phyloP scores from a whole-genome alignment of 2,329 filamentous ascomycete species.

The Anthostomella pinea region DNA sequence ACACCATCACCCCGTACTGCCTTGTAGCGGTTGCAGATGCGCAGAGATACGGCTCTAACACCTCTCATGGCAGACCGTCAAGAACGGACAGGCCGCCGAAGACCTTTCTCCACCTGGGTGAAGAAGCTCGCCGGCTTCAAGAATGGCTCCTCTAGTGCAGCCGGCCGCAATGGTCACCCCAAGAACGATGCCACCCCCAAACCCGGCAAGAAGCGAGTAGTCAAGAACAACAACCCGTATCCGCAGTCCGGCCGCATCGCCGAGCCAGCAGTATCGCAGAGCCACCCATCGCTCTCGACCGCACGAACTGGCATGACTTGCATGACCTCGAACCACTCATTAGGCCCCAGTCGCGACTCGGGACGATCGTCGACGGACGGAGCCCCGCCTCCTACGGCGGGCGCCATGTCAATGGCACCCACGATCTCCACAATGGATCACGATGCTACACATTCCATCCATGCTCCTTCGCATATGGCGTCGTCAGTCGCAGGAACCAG shows the following conservation, averaged over 20 bases:
- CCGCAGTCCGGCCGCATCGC: slow-evolving; percentile 68
- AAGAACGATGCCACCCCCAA: slow-evolving; percentile 42
- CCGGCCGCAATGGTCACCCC: slow-evolving; percentile 35
- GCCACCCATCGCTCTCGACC: slow-evolving; percentile 55
- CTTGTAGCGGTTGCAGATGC: slow-evolving; percentile 5
- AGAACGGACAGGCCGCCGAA: slow-evolving; percentile 62
- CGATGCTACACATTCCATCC: slow-evolving; percentile 71
- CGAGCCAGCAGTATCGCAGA: slow-evolving; percentile 37
- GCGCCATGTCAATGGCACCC: slow-evolving; percentile 70
- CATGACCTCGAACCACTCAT: slow-evolving; percentile 49
- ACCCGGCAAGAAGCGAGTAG: slow-evolving; percentile 54
- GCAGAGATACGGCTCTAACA: slow-evolving; percentile 17
- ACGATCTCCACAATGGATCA: slow-evolving; percentile 84
- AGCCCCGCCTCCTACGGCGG: slow-evolving; percentile 54
- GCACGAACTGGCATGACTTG: slow-evolving; percentile 47
- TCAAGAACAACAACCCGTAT: slow-evolving; percentile 86
- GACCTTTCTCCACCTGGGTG: slow-evolving; percentile 90
- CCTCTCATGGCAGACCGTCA: slow-evolving; percentile 60
- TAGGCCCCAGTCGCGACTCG: slow-evolving; percentile 57
- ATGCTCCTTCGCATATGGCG: slow-evolving; percentile 69
- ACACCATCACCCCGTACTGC: slow-evolving; percentile 1
- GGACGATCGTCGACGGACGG: slow-evolving; percentile 59
- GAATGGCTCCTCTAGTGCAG: slow-evolving; percentile 55
- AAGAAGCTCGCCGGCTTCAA: slow-evolving; percentile 91
- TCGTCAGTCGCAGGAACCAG: slow-evolving; percentile 70